Evolutionary conservation across 306 rosid genomes (phyloP), one percentile per base, ranked within the genome.

Genomic region (Carpinus fangiana): DNA sequence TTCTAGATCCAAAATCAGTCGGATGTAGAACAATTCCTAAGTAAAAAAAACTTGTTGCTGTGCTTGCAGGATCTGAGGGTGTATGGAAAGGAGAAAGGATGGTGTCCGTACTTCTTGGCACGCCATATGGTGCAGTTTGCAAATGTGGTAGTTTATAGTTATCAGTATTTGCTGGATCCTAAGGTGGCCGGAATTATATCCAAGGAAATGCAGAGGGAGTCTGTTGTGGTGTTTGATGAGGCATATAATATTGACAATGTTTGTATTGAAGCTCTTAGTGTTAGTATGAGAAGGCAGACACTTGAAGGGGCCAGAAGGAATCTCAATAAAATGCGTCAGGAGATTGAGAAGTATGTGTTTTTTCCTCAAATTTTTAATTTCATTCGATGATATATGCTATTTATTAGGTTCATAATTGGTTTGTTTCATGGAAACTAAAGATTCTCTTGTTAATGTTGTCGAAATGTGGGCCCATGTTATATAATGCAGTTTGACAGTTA

Each of bases 261-360:
- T 66, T 92, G 98, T 80, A 94, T 94, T 23, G 97, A 94, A 88
- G 98, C 98, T 0, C 97, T 94, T 57, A 94, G 98, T 77, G 98
- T 92, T 76, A 90, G 98, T 81, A 97, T 92, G 83, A 92, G 97
- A 86, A 92, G 95, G 86, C 97, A 94, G 87, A 94, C 97, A 47
- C 82, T 94, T 80, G 98, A 94, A 74, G 98, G 98, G 38, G 97
- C 98, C 52, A 90, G 92, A 76, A 87, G 97, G 82, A 94, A 94
- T 86, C 92, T 94, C 61, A 81, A 26, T 78, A 90, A 83, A 88
- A 94, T 94, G 96, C 84, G 86, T 56, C 95, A 92, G 82, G 97
- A 92, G 83, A 88, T 92, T 77, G 95, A 90, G 78, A 94, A 92
- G 98, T 92, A 90, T 81, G 86, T 76, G 59, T 73, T 81, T 47